These are phyloP conservation scores for Grammothele lineata DNA, from an alignment of 768 basidiomycete genomes.

Conservation along the genomic window DNA sequence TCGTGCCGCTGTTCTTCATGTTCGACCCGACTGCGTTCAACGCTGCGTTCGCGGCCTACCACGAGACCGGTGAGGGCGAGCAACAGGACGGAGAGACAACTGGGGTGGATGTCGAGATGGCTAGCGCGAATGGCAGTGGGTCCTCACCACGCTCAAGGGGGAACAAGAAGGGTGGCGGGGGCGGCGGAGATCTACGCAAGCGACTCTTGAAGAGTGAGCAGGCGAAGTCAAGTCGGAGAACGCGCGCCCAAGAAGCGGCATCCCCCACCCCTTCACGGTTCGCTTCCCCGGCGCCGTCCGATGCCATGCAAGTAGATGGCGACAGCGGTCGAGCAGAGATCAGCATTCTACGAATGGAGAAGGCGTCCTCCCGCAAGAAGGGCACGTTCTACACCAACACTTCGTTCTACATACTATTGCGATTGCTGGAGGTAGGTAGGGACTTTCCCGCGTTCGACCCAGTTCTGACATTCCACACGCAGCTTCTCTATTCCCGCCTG, in stretches of 20 bases:
- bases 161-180: conserved; percentile 27
- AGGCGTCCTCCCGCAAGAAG: conserved; percentile 38
- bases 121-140: conserved; percentile 23
- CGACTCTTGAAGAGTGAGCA: conserved; percentile 80
- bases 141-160: conserved; percentile 31
- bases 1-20: conserved; percentile 37
- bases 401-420: conserved; percentile 78
- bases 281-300: conserved; percentile 55
- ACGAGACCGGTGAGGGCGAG: conserved; percentile 52
- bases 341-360: conserved; percentile 16
- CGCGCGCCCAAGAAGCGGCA: conserved; percentile 47
- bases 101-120: conserved; percentile 36
- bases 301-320: conserved; percentile 32
- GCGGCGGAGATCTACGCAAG: conserved; percentile 64
- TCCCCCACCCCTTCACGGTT: conserved; percentile 55
- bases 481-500: conserved; percentile 84
- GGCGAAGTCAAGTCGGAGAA: conserved; percentile 68
- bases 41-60: conserved; percentile 57
- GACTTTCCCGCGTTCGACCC: not conserved
- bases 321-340: conserved; percentile 21
- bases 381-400: conserved; percentile 87
- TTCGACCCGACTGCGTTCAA: conserved; percentile 69
- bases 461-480: not conserved
- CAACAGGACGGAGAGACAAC: conserved; percentile 38
- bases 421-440: conserved; percentile 83